Conservation (phyloP, 495 filamentous ascomycete genomes). For the Hypoxylon fuscum region DNA sequence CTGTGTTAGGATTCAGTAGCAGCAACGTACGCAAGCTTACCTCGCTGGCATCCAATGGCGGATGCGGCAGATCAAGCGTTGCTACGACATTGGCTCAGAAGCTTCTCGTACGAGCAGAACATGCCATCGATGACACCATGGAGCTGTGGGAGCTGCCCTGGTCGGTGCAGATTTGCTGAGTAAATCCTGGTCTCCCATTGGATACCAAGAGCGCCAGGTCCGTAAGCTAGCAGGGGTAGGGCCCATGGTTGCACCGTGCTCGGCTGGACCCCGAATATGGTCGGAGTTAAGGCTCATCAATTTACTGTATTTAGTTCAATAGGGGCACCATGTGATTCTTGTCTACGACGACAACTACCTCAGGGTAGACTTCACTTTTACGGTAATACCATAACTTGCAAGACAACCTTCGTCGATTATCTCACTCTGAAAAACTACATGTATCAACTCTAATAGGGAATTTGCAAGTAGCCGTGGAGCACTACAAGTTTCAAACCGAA, state of each 20-base stretch:
- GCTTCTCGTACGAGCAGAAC: conserved; percentile 30
- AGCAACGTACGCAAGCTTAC: conserved; percentile 2
- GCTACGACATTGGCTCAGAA: conserved; percentile 5
- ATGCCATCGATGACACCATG: conserved; percentile 33
- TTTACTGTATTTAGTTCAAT: no score
- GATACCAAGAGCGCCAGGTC: conserved; percentile 14
- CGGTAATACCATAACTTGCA: no score
- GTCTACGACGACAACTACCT: neutral
- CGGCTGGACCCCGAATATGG: conserved; percentile 6
- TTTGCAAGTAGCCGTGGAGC: neutral
- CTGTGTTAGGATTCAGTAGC: neutral
- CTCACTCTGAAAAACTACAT: no score
- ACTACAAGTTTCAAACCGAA: neutral
- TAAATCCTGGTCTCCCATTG: conserved; percentile 33
- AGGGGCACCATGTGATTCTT: no score
- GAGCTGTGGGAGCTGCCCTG: conserved; percentile 11
- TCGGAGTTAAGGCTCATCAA: conserved; percentile 15
- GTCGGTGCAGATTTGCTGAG: conserved; percentile 33
- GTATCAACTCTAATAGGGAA: neutral
- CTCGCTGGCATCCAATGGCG: conserved; percentile 1
- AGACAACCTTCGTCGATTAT: no score
- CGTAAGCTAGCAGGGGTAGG: conserved; percentile 20
- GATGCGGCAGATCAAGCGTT: conserved; percentile 9
- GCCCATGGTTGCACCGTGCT: neutral
- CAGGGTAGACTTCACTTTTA: no score